Conservation (phyloP, 192 early-diverging fungal species). For the Podila epicladia region DNA sequence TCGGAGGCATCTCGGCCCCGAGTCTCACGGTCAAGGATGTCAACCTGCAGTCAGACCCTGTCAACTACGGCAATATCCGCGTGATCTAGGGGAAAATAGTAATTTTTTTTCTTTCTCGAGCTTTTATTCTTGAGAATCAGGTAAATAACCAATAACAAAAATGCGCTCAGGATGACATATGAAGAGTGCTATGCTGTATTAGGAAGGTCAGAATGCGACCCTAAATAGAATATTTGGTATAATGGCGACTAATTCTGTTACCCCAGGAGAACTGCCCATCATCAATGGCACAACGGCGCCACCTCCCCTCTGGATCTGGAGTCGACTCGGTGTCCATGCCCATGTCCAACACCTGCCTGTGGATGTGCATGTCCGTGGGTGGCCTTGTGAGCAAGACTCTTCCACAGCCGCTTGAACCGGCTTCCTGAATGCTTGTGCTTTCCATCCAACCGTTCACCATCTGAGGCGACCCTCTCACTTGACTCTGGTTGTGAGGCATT, state of each 20-base stretch:
- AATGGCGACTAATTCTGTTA: no score
- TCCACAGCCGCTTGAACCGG: constrained; percentile 27
- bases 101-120: not conserved
- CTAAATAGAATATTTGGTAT: no score
- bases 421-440: not conserved
- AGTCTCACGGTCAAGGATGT: not conserved
- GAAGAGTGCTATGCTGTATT: no score
- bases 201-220: no score
- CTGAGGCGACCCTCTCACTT: no score
- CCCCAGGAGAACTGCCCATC: no score
- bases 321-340: not conserved
- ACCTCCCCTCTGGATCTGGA: not conserved
- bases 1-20: constrained; percentile 17
- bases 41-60: constrained; percentile 6
- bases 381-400: constrained; percentile 16
- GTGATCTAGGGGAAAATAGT: not conserved
- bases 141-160: no score
- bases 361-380: not conserved
- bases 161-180: no score
- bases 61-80: constrained; percentile 32
- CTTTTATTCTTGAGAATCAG: not conserved
- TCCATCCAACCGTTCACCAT: no score
- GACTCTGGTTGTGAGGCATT: not conserved
- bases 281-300: no score
- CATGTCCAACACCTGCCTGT: not conserved